Conservation (phyloP, 2,329 filamentous ascomycete species). For the Dichotomopilus funicola region DNA sequence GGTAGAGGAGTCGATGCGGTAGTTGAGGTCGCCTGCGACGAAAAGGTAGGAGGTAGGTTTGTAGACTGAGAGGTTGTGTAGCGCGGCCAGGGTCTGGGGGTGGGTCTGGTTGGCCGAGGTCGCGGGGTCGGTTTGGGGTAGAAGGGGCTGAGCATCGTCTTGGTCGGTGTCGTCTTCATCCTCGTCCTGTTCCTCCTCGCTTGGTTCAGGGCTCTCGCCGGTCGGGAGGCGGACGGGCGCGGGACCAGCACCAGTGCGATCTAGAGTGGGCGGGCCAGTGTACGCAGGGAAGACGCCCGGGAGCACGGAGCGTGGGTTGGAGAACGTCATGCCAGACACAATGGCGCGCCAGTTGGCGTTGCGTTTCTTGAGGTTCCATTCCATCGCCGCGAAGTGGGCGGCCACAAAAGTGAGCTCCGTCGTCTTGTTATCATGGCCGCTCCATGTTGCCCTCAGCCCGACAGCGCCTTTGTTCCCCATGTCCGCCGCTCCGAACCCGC, state of each 20-base stretch:
- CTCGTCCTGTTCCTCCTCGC: conserved; percentile 15
- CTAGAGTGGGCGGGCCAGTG: conserved; percentile 4
- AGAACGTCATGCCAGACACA: conserved; percentile 72
- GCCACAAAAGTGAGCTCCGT: conserved; percentile 78
- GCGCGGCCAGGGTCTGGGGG: conserved; percentile 18
- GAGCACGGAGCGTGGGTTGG: conserved; percentile 41
- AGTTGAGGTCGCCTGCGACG: conserved; percentile 89
- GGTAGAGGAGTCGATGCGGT: conserved; percentile 66
- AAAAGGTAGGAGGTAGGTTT: conserved; percentile 71
- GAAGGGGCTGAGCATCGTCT: conserved; percentile 12
- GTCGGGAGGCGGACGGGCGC: conserved; percentile 3
- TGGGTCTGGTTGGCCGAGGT: neutral
- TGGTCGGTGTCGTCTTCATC: neutral
- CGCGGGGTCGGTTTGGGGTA: neutral
- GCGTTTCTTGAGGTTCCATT: conserved; percentile 65
- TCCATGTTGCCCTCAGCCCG: conserved; percentile 64
- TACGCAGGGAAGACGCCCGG: conserved; percentile 17
- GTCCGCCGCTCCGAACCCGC: conserved; percentile 76
- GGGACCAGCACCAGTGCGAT: conserved; percentile 18
- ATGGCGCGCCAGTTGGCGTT: conserved; percentile 88
- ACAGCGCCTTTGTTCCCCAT: conserved; percentile 97
- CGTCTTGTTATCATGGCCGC: conserved; percentile 32
- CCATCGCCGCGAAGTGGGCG: conserved; percentile 84
- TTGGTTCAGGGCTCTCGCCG: conserved; percentile 14
- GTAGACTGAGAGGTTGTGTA: conserved; percentile 63